phyloP scores from a whole-genome alignment of 108 stramenopile genomes.

The Nitzschia inconspicua region DNA sequence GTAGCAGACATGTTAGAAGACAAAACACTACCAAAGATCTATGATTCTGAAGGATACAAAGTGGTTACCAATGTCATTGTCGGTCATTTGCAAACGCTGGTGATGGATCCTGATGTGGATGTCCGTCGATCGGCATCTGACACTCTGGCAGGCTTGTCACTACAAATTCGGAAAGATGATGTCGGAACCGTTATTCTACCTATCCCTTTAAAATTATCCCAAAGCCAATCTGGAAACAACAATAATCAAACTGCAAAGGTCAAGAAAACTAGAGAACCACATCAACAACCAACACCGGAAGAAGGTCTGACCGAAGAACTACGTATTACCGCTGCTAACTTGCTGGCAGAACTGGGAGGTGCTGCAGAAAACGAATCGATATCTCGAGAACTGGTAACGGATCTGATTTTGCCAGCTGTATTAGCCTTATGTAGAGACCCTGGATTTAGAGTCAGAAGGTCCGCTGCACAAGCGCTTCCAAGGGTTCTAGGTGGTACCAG shows the following conservation, averaged over 20 bases:
- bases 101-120: constrained; percentile 73
- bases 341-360: constrained; percentile 84
- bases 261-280: constrained; percentile 14
- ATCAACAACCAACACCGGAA: constrained; percentile 21
- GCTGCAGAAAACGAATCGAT: constrained; percentile 38
- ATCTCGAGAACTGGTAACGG: constrained; percentile 37
- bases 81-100: constrained; percentile 49
- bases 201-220: constrained; percentile 65
- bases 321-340: constrained; percentile 89
- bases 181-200: constrained; percentile 51
- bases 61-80: constrained; percentile 52
- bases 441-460: constrained; percentile 91
- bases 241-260: not conserved
- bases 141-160: constrained; percentile 62
- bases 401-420: constrained; percentile 75
- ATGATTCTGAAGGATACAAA: constrained; percentile 54
- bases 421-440: constrained; percentile 87
- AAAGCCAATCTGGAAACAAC: constrained; percentile 25
- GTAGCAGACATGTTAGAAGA: constrained; percentile 35
- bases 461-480: constrained; percentile 91
- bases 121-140: constrained; percentile 82
- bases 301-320: constrained; percentile 77
- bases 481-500: constrained; percentile 81
- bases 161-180: constrained; percentile 59
- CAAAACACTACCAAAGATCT: constrained; percentile 28